Evolutionary conservation across 208 protist species (phyloP).

Genomic region (Wallacemonas sp.): DNA sequence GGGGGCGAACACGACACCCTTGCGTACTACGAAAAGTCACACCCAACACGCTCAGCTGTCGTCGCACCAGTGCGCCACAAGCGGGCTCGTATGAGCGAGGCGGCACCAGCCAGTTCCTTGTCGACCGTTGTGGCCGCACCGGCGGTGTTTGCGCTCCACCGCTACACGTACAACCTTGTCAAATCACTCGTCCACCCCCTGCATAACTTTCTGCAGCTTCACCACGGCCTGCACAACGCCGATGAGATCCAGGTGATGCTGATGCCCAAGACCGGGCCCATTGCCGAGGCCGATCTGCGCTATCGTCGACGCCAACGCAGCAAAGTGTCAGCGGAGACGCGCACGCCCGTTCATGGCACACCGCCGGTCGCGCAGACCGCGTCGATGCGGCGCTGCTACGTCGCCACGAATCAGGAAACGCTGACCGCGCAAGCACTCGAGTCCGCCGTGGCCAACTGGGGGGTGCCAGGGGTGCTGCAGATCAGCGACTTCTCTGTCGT

Average conservation of each 20-base stretch:
- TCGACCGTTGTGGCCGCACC: no score
- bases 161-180: conserved; percentile 38
- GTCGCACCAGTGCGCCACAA: no score
- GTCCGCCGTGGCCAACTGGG: conserved; percentile 23
- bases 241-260: conserved; percentile 56
- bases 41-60: no score
- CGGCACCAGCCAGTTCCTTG: no score
- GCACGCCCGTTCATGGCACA: neutral
- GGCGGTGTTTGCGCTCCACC: conserved; percentile 24
- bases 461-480: conserved; percentile 29
- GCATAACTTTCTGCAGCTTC: conserved; percentile 50
- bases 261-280: conserved; percentile 26
- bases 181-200: conserved; percentile 40
- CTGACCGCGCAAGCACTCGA: conserved; percentile 21
- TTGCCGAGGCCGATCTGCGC: conserved; percentile 20
- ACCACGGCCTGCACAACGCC: conserved; percentile 44
- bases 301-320: neutral
- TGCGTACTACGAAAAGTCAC: no score
- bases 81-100: no score
- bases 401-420: conserved; percentile 48
- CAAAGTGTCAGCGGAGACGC: neutral
- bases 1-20: conserved; percentile 1
- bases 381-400: conserved; percentile 27
- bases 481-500: conserved; percentile 36
- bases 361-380: neutral